Percentiles rank a stretch among this genome's conserved stretches.
Conservation (phyloP, 2,329 filamentous ascomycete species). For the Curvularia verruculosa region DNA sequence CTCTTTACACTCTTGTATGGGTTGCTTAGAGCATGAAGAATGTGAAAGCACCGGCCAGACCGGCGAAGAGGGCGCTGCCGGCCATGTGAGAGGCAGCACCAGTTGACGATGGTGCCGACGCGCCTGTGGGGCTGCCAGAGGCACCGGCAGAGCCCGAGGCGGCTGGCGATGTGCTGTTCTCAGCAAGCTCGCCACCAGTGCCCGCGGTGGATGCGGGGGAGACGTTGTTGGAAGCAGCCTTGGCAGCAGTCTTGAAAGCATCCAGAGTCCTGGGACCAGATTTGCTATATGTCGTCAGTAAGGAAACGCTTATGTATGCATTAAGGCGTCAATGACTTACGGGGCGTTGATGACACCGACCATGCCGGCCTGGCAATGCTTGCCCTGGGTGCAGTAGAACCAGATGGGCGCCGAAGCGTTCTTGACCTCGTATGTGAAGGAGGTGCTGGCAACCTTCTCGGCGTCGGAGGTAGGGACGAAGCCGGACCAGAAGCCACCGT, state of each 20-base stretch:
- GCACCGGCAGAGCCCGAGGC: constrained; percentile 8
- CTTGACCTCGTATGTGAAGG: constrained; percentile 44
- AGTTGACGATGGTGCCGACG: constrained; percentile 19
- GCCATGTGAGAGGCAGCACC: constrained; percentile 37
- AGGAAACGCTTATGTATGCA: not conserved
- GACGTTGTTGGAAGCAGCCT: constrained; percentile 27
- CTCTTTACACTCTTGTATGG: constrained; percentile 5
- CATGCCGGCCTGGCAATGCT: constrained; percentile 50
- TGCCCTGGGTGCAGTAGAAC: constrained; percentile 50
- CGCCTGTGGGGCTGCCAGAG: not conserved
- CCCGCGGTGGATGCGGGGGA: constrained; percentile 34
- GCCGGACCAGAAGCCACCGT: constrained; percentile 48
- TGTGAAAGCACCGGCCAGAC: constrained; percentile 36
- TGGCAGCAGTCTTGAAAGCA: constrained; percentile 35
- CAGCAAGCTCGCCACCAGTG: constrained; percentile 32
- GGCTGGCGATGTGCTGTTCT: constrained; percentile 25
- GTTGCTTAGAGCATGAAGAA: constrained; percentile 40
- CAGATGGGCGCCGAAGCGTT: constrained; percentile 48
- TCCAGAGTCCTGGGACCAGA: constrained; percentile 31
- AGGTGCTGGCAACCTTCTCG: constrained; percentile 30
- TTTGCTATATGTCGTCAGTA: constrained; percentile 25
- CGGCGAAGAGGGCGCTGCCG: constrained; percentile 34
- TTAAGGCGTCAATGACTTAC: constrained; percentile 30
- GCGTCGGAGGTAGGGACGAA: constrained; percentile 40
- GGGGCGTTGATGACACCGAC: constrained; percentile 50